Evolutionary conservation across 2,329 filamentous ascomycete genomes (phyloP).

Genomic region (Fusarium mexicanum): DNA sequence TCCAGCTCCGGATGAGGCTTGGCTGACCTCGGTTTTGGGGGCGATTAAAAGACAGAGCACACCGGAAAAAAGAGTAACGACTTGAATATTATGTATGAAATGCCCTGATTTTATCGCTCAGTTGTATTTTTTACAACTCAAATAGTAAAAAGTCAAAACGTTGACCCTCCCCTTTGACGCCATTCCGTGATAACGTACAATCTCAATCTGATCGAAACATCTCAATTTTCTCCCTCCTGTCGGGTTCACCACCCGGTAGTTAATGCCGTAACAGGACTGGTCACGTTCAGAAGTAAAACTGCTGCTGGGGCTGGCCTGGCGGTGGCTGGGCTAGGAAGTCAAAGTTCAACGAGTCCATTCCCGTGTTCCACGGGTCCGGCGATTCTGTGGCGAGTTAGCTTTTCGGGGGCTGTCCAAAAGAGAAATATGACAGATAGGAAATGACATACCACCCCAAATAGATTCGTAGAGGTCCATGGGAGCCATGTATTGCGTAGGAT

Average conservation of each 20-base stretch:
- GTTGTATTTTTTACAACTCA: constrained; percentile 7
- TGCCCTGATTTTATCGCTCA: constrained; percentile 4
- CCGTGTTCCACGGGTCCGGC: constrained; percentile 67
- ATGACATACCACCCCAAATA: constrained; percentile 71
- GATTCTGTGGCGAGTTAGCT: constrained; percentile 57
- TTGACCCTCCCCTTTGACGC: neutral
- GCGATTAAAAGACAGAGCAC: neutral
- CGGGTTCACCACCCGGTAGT: neutral
- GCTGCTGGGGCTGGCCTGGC: constrained; percentile 66
- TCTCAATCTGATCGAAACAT: neutral
- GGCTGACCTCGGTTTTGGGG: neutral
- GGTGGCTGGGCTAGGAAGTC: constrained; percentile 69
- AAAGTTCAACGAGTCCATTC: constrained; percentile 66
- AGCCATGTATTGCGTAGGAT: constrained; percentile 68
- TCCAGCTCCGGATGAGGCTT: neutral
- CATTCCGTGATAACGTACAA: constrained; percentile 15
- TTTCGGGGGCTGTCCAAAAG: neutral
- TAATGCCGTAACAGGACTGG: neutral
- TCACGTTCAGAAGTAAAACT: constrained; percentile 63
- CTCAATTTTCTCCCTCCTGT: neutral
- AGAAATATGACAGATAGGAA: neutral
- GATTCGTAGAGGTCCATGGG: constrained; percentile 75
- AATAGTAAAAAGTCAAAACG: constrained; percentile 12
- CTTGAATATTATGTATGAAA: constrained; percentile 30
- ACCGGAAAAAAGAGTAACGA: constrained; percentile 11